A percentile compares a stretch with the other conserved stretches of the same genome.
Conservation (phyloP, 768 basidiomycete species). For the Lactarius akahatsu region DNA sequence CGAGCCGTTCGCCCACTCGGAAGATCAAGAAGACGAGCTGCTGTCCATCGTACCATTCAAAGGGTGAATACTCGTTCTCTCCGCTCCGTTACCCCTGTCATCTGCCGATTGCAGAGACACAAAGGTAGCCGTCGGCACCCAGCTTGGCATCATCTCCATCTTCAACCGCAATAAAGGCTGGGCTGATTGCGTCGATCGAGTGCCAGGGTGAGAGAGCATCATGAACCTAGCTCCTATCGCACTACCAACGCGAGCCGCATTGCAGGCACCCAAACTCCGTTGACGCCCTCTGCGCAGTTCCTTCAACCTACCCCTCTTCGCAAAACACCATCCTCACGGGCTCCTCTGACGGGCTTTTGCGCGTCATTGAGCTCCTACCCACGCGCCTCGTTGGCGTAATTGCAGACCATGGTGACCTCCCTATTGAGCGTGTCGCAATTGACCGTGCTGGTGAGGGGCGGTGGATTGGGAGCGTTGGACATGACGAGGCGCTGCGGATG, state of each 20-base stretch:
- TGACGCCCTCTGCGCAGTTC: slow-evolving; percentile 79
- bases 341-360: slow-evolving; percentile 87
- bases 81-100: neutral
- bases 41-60: slow-evolving; percentile 84
- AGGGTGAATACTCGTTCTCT: slow-evolving; percentile 47
- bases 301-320: slow-evolving; percentile 60
- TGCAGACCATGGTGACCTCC: slow-evolving; percentile 89
- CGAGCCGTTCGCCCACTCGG: slow-evolving; percentile 80
- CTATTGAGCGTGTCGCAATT: slow-evolving; percentile 82
- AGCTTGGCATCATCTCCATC: slow-evolving; percentile 83
- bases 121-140: slow-evolving; percentile 87
- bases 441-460: slow-evolving; percentile 56
- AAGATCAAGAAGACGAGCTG: slow-evolving; percentile 95
- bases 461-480: slow-evolving; percentile 93
- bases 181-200: slow-evolving; percentile 88
- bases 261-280: slow-evolving; percentile 86
- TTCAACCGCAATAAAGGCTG: slow-evolving; percentile 88
- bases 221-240: slow-evolving; percentile 17
- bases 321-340: slow-evolving; percentile 78
- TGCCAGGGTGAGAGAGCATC: slow-evolving; percentile 64
- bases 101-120: slow-evolving; percentile 48
- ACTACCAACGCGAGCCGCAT: slow-evolving; percentile 1
- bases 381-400: slow-evolving; percentile 89
- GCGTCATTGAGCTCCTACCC: slow-evolving; percentile 84
- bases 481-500: slow-evolving; percentile 82